Base-by-base conservation (phyloP, 495 filamentous ascomycete genomes). In the Eremomyces bilateralis region DNA sequence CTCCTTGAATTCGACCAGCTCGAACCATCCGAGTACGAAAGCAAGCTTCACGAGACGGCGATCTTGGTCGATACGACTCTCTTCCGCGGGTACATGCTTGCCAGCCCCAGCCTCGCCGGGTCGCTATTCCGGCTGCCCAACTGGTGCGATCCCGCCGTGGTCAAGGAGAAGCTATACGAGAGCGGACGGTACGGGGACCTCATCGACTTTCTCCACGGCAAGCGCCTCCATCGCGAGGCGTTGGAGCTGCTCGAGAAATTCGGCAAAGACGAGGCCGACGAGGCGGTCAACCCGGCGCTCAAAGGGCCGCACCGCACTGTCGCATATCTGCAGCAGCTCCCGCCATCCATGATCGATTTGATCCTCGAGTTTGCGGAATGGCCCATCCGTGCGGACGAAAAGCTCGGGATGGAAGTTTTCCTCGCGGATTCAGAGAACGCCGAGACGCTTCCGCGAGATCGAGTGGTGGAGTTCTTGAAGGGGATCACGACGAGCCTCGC, bases 141-240 rank as follows among this genome's bases (percentile, higher is more conserved):
- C 50, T 94, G 92, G 53, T 94, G 88, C 45, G 85, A 95, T 42
- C 85, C 88, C 0, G 76, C 79, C 19, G 88, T 99, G 1, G 84
- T 99, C 18, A 85, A 90, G 50, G 78, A 94, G 53, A 73, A 79
- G 40, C 62, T 99, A 5, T 71, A 90, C 38, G 82, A 92, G 49
- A 77, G 73, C 34, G 76, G 78, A 28, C 77, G 83, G 31, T 92
- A 92, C 52, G 81, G 76, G 36, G 88, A 95, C 50, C 59, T 99
- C 0, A 85, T 99, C 20, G 84, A 99, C 46, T 99, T 99, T 51
- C 73, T 93, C 40, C 80, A 88, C 43, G 85, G 88, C 35, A 95
- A 95, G 59, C 84, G 75, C 50, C 65, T 94, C 10, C 88, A 99
- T 51, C 71, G 74, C 13, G 72, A 85, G 41, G 88, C 90, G 0